Conservation (phyloP, 1,284 basidiomycete species). For the Coniferiporia sulphurascens region DNA sequence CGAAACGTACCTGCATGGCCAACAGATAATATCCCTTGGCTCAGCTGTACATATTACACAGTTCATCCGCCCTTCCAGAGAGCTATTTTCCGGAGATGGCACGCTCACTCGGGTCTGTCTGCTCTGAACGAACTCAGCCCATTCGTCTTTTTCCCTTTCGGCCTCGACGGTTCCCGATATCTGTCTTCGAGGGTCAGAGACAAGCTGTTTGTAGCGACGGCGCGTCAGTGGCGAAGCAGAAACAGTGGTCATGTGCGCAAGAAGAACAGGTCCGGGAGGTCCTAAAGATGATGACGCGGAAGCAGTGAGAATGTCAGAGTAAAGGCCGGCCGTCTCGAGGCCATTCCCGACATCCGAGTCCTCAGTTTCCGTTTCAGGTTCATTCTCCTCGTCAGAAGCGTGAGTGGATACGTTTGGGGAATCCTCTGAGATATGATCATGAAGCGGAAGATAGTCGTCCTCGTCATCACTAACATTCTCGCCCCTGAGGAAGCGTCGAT, state of each 20-base stretch:
- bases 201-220: conserved; percentile 36
- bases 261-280: conserved; percentile 38
- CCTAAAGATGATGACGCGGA: conserved; percentile 24
- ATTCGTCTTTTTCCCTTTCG: conserved; percentile 21
- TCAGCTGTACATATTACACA: conserved; percentile 76
- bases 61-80: conserved; percentile 36
- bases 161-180: conserved; percentile 11
- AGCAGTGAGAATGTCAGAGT: conserved; percentile 37
- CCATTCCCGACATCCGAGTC: conserved; percentile 23
- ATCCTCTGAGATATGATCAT: conserved; percentile 18
- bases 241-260: conserved; percentile 44
- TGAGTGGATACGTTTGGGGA: conserved; percentile 10
- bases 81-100: conserved; percentile 13
- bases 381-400: conserved; percentile 25
- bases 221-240: conserved; percentile 43
- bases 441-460: conserved; percentile 40
- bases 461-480: conserved; percentile 61
- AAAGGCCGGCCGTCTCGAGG: conserved; percentile 36
- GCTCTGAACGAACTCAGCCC: conserved; percentile 26
- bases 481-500: conserved; percentile 56
- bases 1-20: conserved; percentile 65
- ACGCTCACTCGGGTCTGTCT: conserved; percentile 18
- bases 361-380: conserved; percentile 23
- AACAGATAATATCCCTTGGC: conserved; percentile 66
- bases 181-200: conserved; percentile 22